phyloP scores from a whole-genome alignment of 1,139 yeast species.

The Trichomonascaceae sp. region DNA sequence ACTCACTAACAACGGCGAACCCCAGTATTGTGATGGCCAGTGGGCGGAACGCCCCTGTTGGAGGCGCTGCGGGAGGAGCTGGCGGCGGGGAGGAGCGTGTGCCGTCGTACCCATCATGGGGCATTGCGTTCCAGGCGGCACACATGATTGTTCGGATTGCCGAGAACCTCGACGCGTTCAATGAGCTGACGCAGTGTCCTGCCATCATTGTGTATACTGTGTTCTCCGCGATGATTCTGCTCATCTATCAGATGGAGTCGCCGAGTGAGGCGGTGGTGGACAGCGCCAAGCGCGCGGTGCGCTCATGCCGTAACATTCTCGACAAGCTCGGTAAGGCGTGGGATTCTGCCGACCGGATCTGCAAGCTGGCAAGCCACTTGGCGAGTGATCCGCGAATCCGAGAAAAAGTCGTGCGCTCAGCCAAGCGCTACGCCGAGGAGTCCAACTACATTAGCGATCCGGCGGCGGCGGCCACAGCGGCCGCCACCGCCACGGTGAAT shows the following conservation, averaged over 20 bases:
- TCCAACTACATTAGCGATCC: not conserved
- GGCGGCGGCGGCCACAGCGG: conserved; percentile 3
- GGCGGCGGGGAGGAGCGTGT: conserved; percentile 21
- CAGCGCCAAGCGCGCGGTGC: conserved; percentile 46
- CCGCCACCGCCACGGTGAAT: conserved; percentile 4
- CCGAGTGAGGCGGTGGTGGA: conserved; percentile 42
- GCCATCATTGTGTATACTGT: conserved; percentile 40
- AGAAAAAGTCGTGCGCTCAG: conserved; percentile 19
- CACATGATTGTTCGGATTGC: conserved; percentile 62
- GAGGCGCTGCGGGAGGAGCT: conserved; percentile 9
- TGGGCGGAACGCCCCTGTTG: too few species aligned
- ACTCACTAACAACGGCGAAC: conserved; percentile 31
- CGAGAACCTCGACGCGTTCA: conserved; percentile 42
- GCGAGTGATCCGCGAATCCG: conserved; percentile 18
- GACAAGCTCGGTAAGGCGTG: conserved; percentile 38
- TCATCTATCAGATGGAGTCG: conserved; percentile 62
- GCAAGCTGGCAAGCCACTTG: conserved; percentile 21
- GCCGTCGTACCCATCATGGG: conserved; percentile 65
- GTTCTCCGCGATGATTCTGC: conserved; percentile 60
- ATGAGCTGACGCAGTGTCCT: conserved; percentile 42
- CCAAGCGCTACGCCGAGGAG: conserved; percentile 10
- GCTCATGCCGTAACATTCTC: conserved; percentile 39
- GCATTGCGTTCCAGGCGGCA: conserved; percentile 76
- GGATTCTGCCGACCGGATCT: conserved; percentile 28
- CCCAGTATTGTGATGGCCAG: too few species aligned